phyloP scores from a whole-genome alignment of 768 basidiomycete genomes.

The Macrocybe gigantea region DNA sequence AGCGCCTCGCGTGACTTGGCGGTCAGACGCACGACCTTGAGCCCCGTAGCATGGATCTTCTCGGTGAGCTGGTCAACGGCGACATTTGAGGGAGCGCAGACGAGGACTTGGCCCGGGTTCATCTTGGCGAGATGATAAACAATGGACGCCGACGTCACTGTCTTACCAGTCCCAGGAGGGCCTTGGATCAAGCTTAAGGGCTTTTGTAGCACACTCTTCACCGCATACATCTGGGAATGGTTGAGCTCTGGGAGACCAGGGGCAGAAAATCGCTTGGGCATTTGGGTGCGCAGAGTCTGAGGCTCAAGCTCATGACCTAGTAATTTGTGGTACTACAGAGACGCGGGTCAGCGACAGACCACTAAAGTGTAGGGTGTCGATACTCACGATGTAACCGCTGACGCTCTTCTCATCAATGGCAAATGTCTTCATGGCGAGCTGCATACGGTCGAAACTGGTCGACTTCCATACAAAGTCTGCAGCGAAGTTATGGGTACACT shows the following conservation, averaged over 20 bases:
- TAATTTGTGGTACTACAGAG: slow-evolving; percentile 87
- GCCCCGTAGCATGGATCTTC: slow-evolving; percentile 97
- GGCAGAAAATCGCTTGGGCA: slow-evolving; percentile 97
- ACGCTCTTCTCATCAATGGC: slow-evolving; percentile 99
- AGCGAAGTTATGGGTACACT: slow-evolving; percentile 90
- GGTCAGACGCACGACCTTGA: slow-evolving; percentile 96
- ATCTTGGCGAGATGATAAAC: slow-evolving; percentile 99
- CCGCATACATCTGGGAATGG: slow-evolving; percentile 99
- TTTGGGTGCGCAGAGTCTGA: slow-evolving; percentile 82
- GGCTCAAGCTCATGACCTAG: slow-evolving; percentile 97
- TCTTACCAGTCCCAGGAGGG: slow-evolving; percentile 98
- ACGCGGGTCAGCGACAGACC: slow-evolving; percentile 1
- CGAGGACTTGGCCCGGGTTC: slow-evolving; percentile 98
- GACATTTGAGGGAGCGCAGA: slow-evolving; percentile 98
- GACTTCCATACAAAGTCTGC: slow-evolving; percentile 99
- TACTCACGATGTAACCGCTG: slow-evolving; percentile 93
- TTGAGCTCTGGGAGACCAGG: slow-evolving; percentile 97
- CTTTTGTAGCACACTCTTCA: slow-evolving; percentile 98
- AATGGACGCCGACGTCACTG: slow-evolving; percentile 97
- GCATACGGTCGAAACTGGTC: slow-evolving; percentile 99
- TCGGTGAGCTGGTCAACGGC: slow-evolving; percentile 99
- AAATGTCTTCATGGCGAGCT: slow-evolving; percentile 99
- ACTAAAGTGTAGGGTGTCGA: neutral
- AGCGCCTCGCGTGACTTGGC: slow-evolving; percentile 98
- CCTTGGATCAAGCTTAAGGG: slow-evolving; percentile 97